Evolutionary conservation across 2,329 filamentous ascomycete genomes (phyloP).

Genomic region (Aspergillus fructus): DNA sequence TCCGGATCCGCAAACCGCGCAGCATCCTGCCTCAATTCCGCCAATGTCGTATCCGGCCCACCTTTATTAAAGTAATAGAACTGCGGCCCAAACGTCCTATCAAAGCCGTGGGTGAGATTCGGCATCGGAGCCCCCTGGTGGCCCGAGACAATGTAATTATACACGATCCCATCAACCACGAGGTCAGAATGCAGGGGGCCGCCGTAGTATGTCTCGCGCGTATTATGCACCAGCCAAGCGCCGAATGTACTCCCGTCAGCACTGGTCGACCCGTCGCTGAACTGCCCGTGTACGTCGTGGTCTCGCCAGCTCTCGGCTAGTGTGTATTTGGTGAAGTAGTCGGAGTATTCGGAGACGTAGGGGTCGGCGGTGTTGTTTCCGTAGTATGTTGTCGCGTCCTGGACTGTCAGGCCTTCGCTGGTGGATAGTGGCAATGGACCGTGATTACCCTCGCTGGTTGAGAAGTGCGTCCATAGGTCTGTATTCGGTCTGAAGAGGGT

Average conservation of each 20-base stretch:
- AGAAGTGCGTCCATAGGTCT: slow-evolving; percentile 61
- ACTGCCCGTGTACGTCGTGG: slow-evolving; percentile 58
- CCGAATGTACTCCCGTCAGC: slow-evolving; percentile 56
- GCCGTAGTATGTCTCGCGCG: slow-evolving; percentile 38
- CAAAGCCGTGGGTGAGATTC: slow-evolving; percentile 64
- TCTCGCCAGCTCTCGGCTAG: slow-evolving; percentile 60
- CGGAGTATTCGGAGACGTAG: slow-evolving; percentile 56
- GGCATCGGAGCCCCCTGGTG: slow-evolving; percentile 64
- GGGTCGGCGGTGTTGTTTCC: slow-evolving; percentile 55
- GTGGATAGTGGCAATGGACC: slow-evolving; percentile 50
- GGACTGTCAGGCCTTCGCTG: slow-evolving; percentile 52
- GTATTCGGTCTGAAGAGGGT: slow-evolving; percentile 62
- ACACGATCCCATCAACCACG: slow-evolving; percentile 64
- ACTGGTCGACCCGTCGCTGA: slow-evolving; percentile 49
- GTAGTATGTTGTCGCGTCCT: slow-evolving; percentile 64
- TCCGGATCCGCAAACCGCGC: slow-evolving; percentile 49
- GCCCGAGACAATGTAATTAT: slow-evolving; percentile 64
- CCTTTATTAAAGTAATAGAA: slow-evolving; percentile 64
- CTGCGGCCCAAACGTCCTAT: slow-evolving; percentile 64
- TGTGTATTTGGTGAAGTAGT: slow-evolving; percentile 68
- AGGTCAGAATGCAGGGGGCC: slow-evolving; percentile 64
- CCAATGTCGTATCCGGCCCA: slow-evolving; percentile 42
- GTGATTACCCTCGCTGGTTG: slow-evolving; percentile 56
- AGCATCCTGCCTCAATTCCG: slow-evolving; percentile 56
- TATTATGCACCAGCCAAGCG: slow-evolving; percentile 65